A percentile compares a stretch with the other conserved stretches of the same genome.
Evolutionary conservation across 208 protist species (phyloP).

Genomic region (Polymyxa betae): DNA sequence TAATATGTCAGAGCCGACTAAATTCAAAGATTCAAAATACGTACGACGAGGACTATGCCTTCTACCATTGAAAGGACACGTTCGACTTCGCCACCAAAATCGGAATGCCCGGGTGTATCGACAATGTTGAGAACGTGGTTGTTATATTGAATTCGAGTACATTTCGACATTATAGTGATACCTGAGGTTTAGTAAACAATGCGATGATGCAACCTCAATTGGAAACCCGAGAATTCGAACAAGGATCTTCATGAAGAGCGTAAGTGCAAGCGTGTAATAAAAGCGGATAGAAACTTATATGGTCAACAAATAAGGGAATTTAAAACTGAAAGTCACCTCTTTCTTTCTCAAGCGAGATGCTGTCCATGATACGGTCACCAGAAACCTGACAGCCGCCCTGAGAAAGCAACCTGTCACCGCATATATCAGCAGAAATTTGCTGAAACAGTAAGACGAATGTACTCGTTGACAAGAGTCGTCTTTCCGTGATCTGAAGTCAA

Average conservation of each 20-base stretch:
- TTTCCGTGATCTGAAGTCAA: neutral
- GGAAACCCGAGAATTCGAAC: too few relatives aligned
- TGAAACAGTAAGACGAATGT: neutral
- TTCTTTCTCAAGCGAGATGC: constrained; percentile 45
- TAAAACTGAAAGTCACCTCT: too few relatives aligned
- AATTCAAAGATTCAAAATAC: neutral
- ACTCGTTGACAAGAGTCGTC: constrained; percentile 43
- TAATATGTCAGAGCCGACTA: neutral
- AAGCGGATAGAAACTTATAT: too few relatives aligned
- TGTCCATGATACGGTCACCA: constrained; percentile 47
- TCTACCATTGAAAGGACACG: constrained; percentile 62
- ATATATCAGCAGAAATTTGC: neutral
- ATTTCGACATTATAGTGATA: constrained; percentile 47
- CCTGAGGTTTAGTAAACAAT: neutral
- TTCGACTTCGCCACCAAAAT: constrained; percentile 62
- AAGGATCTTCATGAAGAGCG: too few relatives aligned
- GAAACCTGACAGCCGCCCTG: constrained; percentile 23
- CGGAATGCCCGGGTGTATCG: constrained; percentile 59
- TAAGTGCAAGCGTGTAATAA: too few relatives aligned
- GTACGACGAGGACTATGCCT: constrained; percentile 58
- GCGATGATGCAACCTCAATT: neutral
- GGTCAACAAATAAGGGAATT: too few relatives aligned
- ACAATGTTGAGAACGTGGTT: constrained; percentile 58
- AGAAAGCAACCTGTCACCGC: neutral
- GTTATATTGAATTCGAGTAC: constrained; percentile 31